Evolutionary conservation across 257 asterid species (phyloP).

Genomic region (Ophiorrhiza pumila): DNA sequence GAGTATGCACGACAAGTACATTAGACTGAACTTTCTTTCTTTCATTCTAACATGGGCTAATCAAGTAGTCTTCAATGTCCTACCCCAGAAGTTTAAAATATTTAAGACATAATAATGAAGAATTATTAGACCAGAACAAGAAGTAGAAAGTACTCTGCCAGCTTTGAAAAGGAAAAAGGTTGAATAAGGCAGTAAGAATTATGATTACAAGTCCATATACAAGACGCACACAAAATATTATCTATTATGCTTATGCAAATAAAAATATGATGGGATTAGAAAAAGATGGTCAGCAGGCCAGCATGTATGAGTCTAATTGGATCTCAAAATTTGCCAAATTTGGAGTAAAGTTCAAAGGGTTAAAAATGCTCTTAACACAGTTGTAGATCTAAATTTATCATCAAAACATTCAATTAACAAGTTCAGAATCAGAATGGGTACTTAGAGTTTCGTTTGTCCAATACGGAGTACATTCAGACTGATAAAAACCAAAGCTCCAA

Average conservation of each 20-base stretch:
- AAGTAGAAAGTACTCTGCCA: constrained; percentile 17
- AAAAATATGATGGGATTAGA: neutral
- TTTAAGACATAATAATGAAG: constrained; percentile 18
- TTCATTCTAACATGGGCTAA: neutral
- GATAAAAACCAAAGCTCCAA: neutral
- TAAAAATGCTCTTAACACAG: neutral
- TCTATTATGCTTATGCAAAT: neutral
- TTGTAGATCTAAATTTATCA: constrained; percentile 16
- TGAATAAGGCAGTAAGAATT: constrained; percentile 9
- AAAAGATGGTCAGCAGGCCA: neutral
- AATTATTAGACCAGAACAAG: constrained; percentile 15
- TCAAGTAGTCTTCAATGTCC: constrained; percentile 1
- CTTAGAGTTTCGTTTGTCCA: constrained; percentile 6
- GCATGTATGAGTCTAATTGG: neutral
- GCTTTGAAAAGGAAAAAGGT: constrained; percentile 9
- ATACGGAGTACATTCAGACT: constrained; percentile 5
- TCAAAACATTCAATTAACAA: neutral
- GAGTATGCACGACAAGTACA: neutral
- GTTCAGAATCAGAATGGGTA: neutral
- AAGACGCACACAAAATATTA: neutral
- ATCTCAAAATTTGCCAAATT: neutral
- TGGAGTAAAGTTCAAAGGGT: constrained; percentile 4
- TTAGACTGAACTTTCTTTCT: neutral
- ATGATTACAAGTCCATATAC: constrained; percentile 10
- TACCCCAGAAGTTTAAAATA: constrained; percentile 1